Base-by-base conservation (phyloP, 495 filamentous ascomycete genomes). In the Penicillium nucicola region DNA sequence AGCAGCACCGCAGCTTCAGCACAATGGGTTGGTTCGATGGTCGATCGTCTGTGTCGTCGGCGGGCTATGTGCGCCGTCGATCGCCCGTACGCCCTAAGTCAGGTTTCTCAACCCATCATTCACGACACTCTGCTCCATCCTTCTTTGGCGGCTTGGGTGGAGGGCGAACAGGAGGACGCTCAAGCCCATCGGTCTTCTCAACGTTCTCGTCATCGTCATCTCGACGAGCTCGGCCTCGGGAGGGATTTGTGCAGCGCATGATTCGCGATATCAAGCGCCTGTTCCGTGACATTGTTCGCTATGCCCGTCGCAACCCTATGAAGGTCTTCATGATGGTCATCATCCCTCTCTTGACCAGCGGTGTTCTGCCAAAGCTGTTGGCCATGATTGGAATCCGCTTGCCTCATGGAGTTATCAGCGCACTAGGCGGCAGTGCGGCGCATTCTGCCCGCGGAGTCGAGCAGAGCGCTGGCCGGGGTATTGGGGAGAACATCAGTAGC, bases 261-360 rank as follows among this genome's bases (percentile, higher is more conserved):
- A 65, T 89, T 59, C 77, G 79, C 56, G 80, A 85, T 48, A 80
- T 95, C 53, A 84, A 82, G 58, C 84, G 83, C 20, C 73, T 92
- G 23, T 64, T 95, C 23, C 85, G 86, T 46, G 82, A 91, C 55
- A 79, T 95, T 11, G 77, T 79, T 56, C 77, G 82, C 64, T 95
- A 90, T 66, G 85, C 86, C 47, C 83, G 87, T 60, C 75, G 80
- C 7, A 82, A 96, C 62, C 91, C 91, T 0, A 57, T 89, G 55
- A 93, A 92, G 68, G 85, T 92, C 2, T 84, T 95, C 68, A 82
- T 92, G 74, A 76, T 93, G 14, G 85, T 95, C 25, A 81, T 95
- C 45, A 78, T 95, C 76, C 91, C 91, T 15, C 75, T 97, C 39
- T 72, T 96, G 48, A 89, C 85, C 0, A 88, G 88, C 42, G 91